phyloP scores from a whole-genome alignment of 306 rosid species.

The Malus sylvestris region DNA sequence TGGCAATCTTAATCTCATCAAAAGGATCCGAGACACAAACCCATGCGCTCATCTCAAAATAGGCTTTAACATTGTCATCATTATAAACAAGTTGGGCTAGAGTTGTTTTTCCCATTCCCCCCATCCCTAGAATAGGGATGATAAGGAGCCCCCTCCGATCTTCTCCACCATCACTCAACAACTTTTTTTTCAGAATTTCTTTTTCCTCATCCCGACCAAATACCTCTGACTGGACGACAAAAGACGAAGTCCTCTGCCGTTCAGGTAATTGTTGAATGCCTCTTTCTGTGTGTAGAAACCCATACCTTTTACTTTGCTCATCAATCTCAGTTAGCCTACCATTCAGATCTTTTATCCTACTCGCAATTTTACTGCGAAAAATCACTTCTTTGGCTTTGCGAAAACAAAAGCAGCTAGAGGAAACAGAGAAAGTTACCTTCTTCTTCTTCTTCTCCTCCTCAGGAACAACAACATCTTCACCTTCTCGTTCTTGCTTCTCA shows the following conservation, averaged over 20 bases:
- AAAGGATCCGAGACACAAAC: background rate
- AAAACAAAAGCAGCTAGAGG: too few relatives aligned
- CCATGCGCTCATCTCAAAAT: background rate
- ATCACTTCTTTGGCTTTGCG: too few relatives aligned
- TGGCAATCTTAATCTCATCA: background rate
- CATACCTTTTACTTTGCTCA: too few relatives aligned
- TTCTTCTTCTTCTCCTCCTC: too few relatives aligned
- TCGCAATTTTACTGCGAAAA: too few relatives aligned
- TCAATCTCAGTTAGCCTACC: fast-evolving
- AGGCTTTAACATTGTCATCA: background rate
- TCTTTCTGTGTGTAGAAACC: too few relatives aligned
- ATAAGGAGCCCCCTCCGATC: background rate
- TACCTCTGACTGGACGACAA: background rate
- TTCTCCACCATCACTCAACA: background rate
- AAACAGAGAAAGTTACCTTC: too few relatives aligned
- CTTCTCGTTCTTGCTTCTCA: too few relatives aligned
- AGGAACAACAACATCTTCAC: too few relatives aligned
- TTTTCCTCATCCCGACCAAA: background rate
- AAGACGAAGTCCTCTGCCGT: background rate
- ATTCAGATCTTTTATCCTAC: too few relatives aligned
- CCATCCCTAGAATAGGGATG: background rate
- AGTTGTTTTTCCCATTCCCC: background rate
- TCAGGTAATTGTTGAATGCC: background rate
- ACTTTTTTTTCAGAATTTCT: too few relatives aligned
- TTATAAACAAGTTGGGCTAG: background rate